Base-by-base conservation (phyloP, 257 asterid genomes). In the Osmanthus fragrans region DNA sequence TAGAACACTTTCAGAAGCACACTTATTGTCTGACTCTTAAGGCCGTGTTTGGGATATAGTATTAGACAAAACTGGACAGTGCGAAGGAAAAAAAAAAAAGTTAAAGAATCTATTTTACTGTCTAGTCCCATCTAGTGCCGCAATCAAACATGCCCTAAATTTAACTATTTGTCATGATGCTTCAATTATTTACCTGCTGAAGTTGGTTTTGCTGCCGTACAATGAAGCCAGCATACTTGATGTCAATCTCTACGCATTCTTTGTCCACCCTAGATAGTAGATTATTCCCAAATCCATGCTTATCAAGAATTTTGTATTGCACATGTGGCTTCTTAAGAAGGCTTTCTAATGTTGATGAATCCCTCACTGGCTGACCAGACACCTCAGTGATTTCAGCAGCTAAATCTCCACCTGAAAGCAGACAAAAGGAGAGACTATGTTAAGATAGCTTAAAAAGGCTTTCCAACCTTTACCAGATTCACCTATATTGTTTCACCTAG, bases 301-400 rank as follows among this genome's bases (percentile, higher is more conserved):
- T 95, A 83, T 95, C 99, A 70, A 93, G 83, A 73, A 91, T 71
- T 85, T 79, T 79, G 82, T 95, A 95, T 23, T 84, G 94, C 63
- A 93, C 89, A 67, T 95, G 98, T 37, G 99, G 99, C 83, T 95
- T 95, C 94, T 95, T 95, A 32, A 95, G 97, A 84, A 95, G 90
- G 88, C 90, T 90, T 86, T 93, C 98, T 73, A 95, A 82, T 72
- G 99, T 91, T 70, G 93, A 89, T 23, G 92, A 87, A 42, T 91
- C 94, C 88, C 82, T 95, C 58, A 95, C 96, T 7, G 98, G 96
- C 90, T 95, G 99, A 49, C 84, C 79, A 75, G 99, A 90, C 82
- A 93, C 82, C 74, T 83, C 76, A 36, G 85, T 70, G 67, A 95
- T 83, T 85, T 93, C 99, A 72, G 93, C 81, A 79, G 94, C 97